Conservation (phyloP, 2,329 filamentous ascomycete genomes). For the Bertia moriformis region DNA sequence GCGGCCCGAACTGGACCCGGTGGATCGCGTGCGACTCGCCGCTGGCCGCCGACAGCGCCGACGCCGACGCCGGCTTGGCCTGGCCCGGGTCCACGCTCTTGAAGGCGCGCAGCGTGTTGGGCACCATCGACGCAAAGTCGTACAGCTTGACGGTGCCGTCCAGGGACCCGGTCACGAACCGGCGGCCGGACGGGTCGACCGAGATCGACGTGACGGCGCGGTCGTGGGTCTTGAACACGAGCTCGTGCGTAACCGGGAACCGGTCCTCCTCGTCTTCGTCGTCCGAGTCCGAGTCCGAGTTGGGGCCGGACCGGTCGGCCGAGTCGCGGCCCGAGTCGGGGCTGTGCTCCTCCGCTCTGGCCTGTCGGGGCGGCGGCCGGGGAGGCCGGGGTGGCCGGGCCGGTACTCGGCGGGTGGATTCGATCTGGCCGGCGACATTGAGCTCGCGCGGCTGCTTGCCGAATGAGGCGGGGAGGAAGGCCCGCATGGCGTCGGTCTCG, state of each 20-base stretch:
- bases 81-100: constrained; percentile 77
- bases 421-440: constrained; percentile 68
- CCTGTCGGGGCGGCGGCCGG: constrained; percentile 6
- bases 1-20: constrained; percentile 72
- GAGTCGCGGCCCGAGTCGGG: constrained; percentile 20
- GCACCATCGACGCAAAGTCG: constrained; percentile 91
- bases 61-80: constrained; percentile 56
- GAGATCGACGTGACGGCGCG: constrained; percentile 72
- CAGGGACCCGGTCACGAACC: constrained; percentile 77
- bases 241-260: constrained; percentile 82
- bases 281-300: constrained; percentile 43
- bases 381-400: constrained; percentile 15
- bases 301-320: constrained; percentile 30
- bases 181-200: constrained; percentile 69
- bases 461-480: constrained; percentile 70
- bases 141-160: constrained; percentile 87
- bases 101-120: constrained; percentile 85
- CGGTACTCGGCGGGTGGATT: constrained; percentile 54
- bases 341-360: constrained; percentile 10
- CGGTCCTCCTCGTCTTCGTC: constrained; percentile 66
- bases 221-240: constrained; percentile 84
- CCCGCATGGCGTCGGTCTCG: constrained; percentile 49
- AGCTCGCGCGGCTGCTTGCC: constrained; percentile 65
- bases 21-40: constrained; percentile 81
- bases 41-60: constrained; percentile 47